phyloP scores from a whole-genome alignment of 2,329 filamentous ascomycete genomes.

The Talaromyces sp. region DNA sequence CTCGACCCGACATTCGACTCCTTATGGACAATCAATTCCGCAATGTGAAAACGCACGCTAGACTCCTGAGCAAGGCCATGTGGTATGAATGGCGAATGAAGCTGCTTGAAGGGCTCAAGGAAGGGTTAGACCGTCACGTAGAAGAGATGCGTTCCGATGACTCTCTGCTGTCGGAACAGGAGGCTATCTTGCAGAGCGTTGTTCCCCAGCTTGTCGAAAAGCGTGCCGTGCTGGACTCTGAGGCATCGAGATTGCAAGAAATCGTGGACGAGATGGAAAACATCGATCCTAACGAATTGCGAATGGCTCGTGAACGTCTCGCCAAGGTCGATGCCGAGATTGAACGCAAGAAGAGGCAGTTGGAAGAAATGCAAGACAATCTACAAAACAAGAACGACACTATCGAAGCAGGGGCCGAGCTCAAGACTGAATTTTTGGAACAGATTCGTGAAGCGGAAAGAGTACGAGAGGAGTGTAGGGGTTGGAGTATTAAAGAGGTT shows the following conservation, averaged over 20 bases:
- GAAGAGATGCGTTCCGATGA: conserved; percentile 76
- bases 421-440: conserved; percentile 65
- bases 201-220: conserved; percentile 64
- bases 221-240: conserved; percentile 58
- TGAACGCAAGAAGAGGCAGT: conserved; percentile 62
- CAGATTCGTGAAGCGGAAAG: conserved; percentile 81
- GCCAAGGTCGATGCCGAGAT: conserved; percentile 64
- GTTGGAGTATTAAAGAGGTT: conserved; percentile 83
- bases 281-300: conserved; percentile 76
- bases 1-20: conserved; percentile 73
- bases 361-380: conserved; percentile 65
- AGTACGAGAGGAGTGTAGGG: conserved; percentile 80
- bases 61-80: conserved; percentile 86
- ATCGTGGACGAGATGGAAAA: conserved; percentile 59
- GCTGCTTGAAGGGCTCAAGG: conserved; percentile 74
- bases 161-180: conserved; percentile 61
- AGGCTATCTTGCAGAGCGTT: conserved; percentile 63
- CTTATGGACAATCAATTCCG: conserved; percentile 97
- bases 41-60: conserved; percentile 90
- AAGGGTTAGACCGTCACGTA: conserved; percentile 71
- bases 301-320: conserved; percentile 67
- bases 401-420: conserved; percentile 60
- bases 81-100: conserved; percentile 99
- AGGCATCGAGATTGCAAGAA: conserved; percentile 66
- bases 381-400: conserved; percentile 63